These are phyloP conservation scores for Pelargonium cotyledonis DNA, from an alignment of 441 rosid genomes.

Conservation along the genomic window DNA sequence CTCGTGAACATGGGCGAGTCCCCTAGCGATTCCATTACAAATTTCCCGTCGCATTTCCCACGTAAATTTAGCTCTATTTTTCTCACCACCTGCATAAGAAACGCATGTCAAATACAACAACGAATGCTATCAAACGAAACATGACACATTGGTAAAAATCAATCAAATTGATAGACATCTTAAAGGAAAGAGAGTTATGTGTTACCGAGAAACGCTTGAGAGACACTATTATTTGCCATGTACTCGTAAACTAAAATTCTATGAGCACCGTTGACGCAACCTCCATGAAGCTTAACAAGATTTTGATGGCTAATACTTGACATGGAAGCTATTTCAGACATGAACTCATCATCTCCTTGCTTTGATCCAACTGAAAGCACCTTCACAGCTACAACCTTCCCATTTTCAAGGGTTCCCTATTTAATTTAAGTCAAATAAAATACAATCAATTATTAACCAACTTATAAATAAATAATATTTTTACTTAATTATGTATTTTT, in stretches of 20 bases:
- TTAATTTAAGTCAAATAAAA: no score
- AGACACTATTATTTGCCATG: conserved; percentile 47
- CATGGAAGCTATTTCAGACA: conserved; percentile 38
- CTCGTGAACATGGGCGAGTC: conserved; percentile 29
- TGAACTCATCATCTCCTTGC: conserved; percentile 42
- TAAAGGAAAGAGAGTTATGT: not conserved
- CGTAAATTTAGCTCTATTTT: conserved; percentile 22
- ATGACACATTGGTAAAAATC: no score
- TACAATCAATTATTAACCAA: no score
- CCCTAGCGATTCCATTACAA: conserved; percentile 21
- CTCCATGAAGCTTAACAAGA: conserved; percentile 41
- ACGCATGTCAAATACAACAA: no score
- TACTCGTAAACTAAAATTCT: conserved; percentile 52
- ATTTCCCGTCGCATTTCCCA: conserved; percentile 29
- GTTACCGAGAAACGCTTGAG: conserved; percentile 31
- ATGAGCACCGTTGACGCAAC: conserved; percentile 37
- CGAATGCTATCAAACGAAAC: no score
- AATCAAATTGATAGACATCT: no score
- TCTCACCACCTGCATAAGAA: conserved; percentile 21
- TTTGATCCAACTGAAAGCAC: conserved; percentile 39
- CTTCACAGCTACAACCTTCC: conserved; percentile 36
- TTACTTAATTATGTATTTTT: no score
- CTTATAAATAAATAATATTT: no score
- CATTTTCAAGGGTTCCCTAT: conserved; percentile 43
- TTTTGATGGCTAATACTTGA: conserved; percentile 39